These are phyloP conservation scores for Fusarium fujikuroi DNA, from an alignment of 2,329 filamentous ascomycete species.

Conservation along the genomic window DNA sequence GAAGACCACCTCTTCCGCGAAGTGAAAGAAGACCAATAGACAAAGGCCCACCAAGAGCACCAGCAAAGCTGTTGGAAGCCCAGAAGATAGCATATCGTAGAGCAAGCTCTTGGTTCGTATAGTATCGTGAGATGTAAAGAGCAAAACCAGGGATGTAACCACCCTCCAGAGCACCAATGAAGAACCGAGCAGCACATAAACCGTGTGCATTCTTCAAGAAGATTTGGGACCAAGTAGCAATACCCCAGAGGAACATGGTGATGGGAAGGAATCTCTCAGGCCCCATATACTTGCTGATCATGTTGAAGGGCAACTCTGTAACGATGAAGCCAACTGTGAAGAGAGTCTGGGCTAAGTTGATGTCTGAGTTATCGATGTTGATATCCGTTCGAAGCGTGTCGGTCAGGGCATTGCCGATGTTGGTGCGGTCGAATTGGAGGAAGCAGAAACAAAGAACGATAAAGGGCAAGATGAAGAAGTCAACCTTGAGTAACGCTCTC, in stretches of 20 bases:
- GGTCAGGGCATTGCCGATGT: conserved; percentile 63
- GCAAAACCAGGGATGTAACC: conserved; percentile 49
- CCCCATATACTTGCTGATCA: conserved; percentile 44
- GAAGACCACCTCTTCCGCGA: conserved; percentile 35
- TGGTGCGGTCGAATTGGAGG: conserved; percentile 50
- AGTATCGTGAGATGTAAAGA: conserved; percentile 47
- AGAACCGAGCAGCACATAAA: conserved; percentile 43
- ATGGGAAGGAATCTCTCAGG: conserved; percentile 45
- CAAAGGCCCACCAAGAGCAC: conserved; percentile 43
- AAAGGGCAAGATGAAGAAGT: conserved; percentile 44
- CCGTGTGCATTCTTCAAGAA: conserved; percentile 42
- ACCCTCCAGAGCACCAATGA: conserved; percentile 46
- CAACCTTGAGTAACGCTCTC: conserved; percentile 40
- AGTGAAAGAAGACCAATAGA: conserved; percentile 45
- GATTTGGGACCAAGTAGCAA: conserved; percentile 44
- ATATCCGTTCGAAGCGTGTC: conserved; percentile 61
- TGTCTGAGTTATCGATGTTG: conserved; percentile 59
- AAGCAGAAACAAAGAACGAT: conserved; percentile 49
- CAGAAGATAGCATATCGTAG: conserved; percentile 47
- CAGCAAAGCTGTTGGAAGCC: conserved; percentile 46
- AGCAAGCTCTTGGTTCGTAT: conserved; percentile 45
- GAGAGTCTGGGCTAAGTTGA: conserved; percentile 64
- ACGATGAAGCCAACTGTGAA: conserved; percentile 62
- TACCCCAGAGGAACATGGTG: conserved; percentile 48
- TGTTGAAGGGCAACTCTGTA: conserved; percentile 50